Conservation (phyloP, 1,284 basidiomycete genomes). For the Stygiomarasmius scandens region DNA sequence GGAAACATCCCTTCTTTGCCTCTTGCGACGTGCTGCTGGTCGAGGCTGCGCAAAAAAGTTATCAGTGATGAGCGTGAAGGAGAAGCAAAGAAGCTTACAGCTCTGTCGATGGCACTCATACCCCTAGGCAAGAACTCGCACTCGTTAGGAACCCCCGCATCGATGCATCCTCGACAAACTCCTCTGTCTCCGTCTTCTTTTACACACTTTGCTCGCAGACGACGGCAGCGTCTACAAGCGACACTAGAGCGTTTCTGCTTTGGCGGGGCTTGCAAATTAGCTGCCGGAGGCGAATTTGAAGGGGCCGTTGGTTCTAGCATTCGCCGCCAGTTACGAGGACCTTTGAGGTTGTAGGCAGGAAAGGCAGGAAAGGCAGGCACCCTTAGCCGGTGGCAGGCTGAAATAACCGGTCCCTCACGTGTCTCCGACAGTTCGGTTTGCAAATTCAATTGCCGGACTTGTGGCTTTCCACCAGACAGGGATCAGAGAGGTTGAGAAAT, state of each 20-base stretch:
- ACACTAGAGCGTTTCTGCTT: slow-evolving; percentile 21
- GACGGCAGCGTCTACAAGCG: slow-evolving; percentile 18
- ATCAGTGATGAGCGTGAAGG: neutral
- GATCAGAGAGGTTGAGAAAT: too few species aligned
- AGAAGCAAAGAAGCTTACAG: slow-evolving; percentile 12
- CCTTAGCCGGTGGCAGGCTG: neutral
- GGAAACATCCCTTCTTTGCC: slow-evolving; percentile 17
- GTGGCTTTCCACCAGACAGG: too few species aligned
- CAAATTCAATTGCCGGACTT: too few species aligned
- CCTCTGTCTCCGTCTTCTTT: slow-evolving; percentile 17
- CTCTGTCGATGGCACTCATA: slow-evolving; percentile 22
- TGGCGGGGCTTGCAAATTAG: slow-evolving; percentile 15
- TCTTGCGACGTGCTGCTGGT: slow-evolving; percentile 18
- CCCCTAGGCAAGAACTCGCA: slow-evolving; percentile 20
- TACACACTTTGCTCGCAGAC: slow-evolving; percentile 20
- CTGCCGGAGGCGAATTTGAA: slow-evolving; percentile 12
- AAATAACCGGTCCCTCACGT: neutral
- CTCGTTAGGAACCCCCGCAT: slow-evolving; percentile 20
- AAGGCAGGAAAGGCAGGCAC: neutral
- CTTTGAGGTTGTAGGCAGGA: neutral
- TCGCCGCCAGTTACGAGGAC: slow-evolving; percentile 2
- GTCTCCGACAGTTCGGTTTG: neutral
- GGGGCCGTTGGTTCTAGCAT: slow-evolving; percentile 16
- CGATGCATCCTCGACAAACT: slow-evolving; percentile 17
- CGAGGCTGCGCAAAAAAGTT: slow-evolving; percentile 11